Conservation (phyloP, 768 basidiomycete species). For the Wakefieldia striispora region DNA sequence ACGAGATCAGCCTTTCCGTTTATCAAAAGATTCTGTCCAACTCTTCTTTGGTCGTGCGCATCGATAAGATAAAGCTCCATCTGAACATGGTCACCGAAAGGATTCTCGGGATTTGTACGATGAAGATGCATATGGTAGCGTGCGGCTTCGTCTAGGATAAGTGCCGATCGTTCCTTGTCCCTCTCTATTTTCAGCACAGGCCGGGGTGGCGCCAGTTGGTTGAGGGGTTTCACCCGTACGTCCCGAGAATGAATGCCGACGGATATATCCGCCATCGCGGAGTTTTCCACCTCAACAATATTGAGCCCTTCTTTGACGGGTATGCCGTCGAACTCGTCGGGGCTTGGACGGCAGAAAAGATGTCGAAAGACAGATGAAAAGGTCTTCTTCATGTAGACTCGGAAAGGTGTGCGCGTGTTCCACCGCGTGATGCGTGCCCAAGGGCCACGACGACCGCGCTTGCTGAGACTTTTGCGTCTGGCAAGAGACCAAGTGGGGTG, state of each 20-base stretch:
- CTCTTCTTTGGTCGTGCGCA: slow-evolving; percentile 40
- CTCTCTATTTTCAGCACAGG: slow-evolving; percentile 38
- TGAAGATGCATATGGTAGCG: slow-evolving; percentile 59
- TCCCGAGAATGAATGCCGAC: slow-evolving; percentile 40
- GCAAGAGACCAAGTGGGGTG: slow-evolving; percentile 60
- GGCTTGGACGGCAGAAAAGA: slow-evolving; percentile 38
- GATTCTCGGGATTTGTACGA: slow-evolving; percentile 46
- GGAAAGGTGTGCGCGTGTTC: slow-evolving; percentile 57
- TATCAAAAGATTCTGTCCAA: slow-evolving; percentile 46
- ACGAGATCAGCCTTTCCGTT: slow-evolving; percentile 48
- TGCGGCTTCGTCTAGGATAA: slow-evolving; percentile 55
- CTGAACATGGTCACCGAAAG: slow-evolving; percentile 45
- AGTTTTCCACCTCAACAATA: slow-evolving; percentile 44
- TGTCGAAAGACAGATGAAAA: slow-evolving; percentile 47
- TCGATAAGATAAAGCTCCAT: slow-evolving; percentile 55
- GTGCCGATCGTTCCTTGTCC: slow-evolving; percentile 33
- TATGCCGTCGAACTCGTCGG: slow-evolving; percentile 29
- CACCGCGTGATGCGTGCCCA: slow-evolving; percentile 56
- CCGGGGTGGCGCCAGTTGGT: slow-evolving; percentile 38
- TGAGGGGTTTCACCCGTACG: slow-evolving; percentile 45
- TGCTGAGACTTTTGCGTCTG: slow-evolving; percentile 35
- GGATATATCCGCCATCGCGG: slow-evolving; percentile 50
- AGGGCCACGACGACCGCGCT: slow-evolving; percentile 37
- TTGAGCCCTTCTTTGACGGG: slow-evolving; percentile 41
- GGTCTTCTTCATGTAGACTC: slow-evolving; percentile 50